Evolutionary conservation across 805 yeast species (phyloP).

Genomic region (Nakazawaea wyomingensis): DNA sequence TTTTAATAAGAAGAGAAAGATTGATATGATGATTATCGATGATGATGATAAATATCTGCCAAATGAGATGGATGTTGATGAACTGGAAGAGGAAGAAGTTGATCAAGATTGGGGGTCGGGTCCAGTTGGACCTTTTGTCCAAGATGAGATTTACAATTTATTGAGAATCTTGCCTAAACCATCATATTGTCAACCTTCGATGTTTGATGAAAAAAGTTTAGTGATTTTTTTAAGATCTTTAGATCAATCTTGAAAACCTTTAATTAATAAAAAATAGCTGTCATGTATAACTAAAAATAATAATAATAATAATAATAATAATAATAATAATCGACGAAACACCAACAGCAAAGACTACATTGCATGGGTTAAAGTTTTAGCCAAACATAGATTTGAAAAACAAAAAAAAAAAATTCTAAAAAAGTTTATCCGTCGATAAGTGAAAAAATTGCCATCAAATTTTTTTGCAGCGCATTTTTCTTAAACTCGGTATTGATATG

Average conservation of each 20-base stretch:
- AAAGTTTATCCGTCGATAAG: too few relatives aligned
- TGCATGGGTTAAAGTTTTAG: too few relatives aligned
- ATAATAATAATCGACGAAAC: too few relatives aligned
- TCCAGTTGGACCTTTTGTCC: constrained; percentile 19
- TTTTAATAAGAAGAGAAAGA: constrained; percentile 13
- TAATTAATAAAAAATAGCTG: background rate
- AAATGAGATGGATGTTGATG: background rate
- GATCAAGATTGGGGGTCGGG: constrained; percentile 15
- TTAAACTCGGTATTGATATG: too few relatives aligned
- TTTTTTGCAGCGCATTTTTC: too few relatives aligned
- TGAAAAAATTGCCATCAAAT: too few relatives aligned
- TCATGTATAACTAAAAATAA: too few relatives aligned
- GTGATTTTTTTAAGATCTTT: constrained; percentile 7
- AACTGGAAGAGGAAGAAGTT: background rate
- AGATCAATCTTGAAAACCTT: background rate
- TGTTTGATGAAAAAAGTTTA: constrained; percentile 11
- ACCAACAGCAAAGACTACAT: too few relatives aligned
- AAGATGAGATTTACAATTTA: constrained; percentile 42
- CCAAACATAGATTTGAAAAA: too few relatives aligned
- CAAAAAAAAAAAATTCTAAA: too few relatives aligned
- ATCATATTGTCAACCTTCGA: constrained; percentile 12
- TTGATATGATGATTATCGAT: constrained; percentile 18
- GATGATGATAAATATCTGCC: constrained; percentile 10
- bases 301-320: too few relatives aligned
- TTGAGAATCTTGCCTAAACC: constrained; percentile 53